Conservation (phyloP, 495 filamentous ascomycete species). For the Tuber microsphaerosporum region DNA sequence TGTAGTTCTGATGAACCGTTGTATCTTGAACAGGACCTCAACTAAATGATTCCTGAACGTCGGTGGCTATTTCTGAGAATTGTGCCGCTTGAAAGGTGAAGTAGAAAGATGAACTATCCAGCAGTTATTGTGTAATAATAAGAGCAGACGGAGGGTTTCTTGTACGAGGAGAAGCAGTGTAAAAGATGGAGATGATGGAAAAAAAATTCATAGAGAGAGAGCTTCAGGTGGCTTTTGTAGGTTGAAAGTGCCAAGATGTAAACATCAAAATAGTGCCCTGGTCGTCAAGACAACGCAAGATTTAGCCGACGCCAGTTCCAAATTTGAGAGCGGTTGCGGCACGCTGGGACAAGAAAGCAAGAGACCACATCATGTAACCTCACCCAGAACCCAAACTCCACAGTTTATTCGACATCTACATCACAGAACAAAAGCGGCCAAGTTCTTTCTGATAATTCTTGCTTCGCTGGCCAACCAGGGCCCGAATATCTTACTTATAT, state of each 20-base stretch:
- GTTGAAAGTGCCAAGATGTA: slow-evolving; percentile 1
- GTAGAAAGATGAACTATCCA: neutral
- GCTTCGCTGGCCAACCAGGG: neutral
- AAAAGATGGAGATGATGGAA: neutral
- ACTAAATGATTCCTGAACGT: slow-evolving; percentile 18
- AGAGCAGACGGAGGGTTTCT: neutral
- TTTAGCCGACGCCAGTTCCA: neutral
- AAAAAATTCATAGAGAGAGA: neutral
- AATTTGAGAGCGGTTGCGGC: neutral
- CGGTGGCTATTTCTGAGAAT: neutral
- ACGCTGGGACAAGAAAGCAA: neutral
- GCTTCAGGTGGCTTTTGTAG: neutral
- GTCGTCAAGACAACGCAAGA: neutral
- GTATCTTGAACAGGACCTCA: slow-evolving; percentile 9
- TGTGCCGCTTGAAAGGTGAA: neutral
- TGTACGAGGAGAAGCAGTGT: neutral
- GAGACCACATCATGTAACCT: neutral
- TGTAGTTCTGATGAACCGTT: neutral
- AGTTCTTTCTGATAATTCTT: neutral
- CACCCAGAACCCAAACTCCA: neutral
- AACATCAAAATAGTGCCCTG: neutral
- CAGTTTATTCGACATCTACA: neutral
- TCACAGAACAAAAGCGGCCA: neutral
- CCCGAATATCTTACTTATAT: neutral
- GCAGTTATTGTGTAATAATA: neutral